phyloP scores from a whole-genome alignment of 352 stramenopile species.

The Globisporangium nunn region DNA sequence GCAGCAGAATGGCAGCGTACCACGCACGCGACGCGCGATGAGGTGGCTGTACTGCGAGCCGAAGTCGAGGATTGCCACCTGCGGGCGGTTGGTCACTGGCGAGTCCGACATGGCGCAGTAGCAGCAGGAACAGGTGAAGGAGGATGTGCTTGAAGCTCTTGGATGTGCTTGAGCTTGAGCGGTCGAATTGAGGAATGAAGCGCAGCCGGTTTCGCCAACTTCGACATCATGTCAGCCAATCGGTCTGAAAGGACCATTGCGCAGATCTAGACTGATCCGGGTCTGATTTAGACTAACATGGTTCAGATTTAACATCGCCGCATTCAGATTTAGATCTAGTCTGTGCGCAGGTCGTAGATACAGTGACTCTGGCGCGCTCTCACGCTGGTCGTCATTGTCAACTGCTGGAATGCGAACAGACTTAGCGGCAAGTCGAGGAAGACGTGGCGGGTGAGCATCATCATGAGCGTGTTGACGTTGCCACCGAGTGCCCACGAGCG shows the following conservation, averaged over 20 bases:
- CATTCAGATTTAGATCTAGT: slow-evolving; percentile 19
- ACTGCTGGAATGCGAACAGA: slow-evolving; percentile 53
- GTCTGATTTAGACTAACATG: no score
- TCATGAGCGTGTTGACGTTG: slow-evolving; percentile 56
- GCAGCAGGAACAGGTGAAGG: no score
- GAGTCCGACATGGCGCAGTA: slow-evolving; percentile 52
- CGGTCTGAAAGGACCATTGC: no score
- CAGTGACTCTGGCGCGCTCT: slow-evolving; percentile 34
- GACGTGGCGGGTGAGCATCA: slow-evolving; percentile 58
- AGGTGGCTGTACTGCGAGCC: slow-evolving; percentile 99
- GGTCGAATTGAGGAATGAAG: background rate
- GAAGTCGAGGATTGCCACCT: slow-evolving; percentile 99
- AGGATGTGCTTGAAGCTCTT: no score
- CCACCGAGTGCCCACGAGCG: slow-evolving; percentile 61
- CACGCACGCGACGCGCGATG: slow-evolving; percentile 96
- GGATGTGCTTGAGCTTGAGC: background rate
- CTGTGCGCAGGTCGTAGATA: slow-evolving; percentile 55
- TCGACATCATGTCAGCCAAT: no score
- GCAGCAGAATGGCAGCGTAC: slow-evolving; percentile 17
- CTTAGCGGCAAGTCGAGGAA: slow-evolving; percentile 60
- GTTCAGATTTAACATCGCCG: no score
- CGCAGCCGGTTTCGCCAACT: no score
- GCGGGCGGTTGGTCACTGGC: slow-evolving; percentile 86
- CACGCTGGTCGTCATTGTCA: slow-evolving; percentile 6
- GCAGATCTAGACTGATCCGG: no score